A percentile compares a stretch with the other conserved stretches of the same genome.
These are phyloP conservation scores for Ceriops tagal DNA, from an alignment of 345 rosid species.

Conservation along the genomic window DNA sequence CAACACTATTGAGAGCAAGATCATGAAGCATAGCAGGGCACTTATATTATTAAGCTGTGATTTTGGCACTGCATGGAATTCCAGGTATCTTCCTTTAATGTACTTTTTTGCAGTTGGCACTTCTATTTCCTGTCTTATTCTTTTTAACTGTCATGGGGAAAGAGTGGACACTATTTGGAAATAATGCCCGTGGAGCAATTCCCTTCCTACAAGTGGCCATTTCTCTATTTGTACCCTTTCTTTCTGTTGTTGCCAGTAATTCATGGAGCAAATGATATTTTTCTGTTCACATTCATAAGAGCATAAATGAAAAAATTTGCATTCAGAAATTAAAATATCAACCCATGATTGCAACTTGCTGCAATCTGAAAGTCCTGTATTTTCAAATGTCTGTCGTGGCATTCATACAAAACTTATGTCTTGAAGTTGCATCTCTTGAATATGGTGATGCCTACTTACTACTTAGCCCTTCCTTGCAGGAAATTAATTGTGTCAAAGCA, in stretches of 20 bases:
- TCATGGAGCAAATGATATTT: not conserved
- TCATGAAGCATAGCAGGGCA: slow-evolving; percentile 74
- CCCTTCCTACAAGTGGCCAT: not conserved
- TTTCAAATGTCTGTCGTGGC: too few relatives aligned
- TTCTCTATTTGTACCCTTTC: not conserved
- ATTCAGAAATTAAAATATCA: not conserved
- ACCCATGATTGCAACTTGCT: too few relatives aligned
- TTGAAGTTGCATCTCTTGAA: slow-evolving; percentile 13
- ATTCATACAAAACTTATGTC: not conserved
- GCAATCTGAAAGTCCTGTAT: too few relatives aligned
- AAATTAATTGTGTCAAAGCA: slow-evolving; percentile 56
- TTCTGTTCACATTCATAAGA: not conserved
- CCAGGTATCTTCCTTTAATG: slow-evolving; percentile 45
- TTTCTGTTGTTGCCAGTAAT: not conserved
- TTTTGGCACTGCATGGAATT: slow-evolving; percentile 87
- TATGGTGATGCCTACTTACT: not conserved
- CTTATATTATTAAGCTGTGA: slow-evolving; percentile 77
- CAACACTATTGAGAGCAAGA: slow-evolving; percentile 33
- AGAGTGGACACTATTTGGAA: too few relatives aligned
- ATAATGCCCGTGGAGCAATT: too few relatives aligned
- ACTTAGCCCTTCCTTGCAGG: slow-evolving; percentile 32
- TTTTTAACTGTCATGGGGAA: too few relatives aligned
- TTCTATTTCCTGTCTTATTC: not conserved
- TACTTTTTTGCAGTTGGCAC: not conserved
- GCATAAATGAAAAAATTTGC: not conserved